Evolutionary conservation across 2,329 filamentous ascomycete species (phyloP), one percentile per base, ranked within the genome.

Genomic region (Talaromyces sp.): DNA sequence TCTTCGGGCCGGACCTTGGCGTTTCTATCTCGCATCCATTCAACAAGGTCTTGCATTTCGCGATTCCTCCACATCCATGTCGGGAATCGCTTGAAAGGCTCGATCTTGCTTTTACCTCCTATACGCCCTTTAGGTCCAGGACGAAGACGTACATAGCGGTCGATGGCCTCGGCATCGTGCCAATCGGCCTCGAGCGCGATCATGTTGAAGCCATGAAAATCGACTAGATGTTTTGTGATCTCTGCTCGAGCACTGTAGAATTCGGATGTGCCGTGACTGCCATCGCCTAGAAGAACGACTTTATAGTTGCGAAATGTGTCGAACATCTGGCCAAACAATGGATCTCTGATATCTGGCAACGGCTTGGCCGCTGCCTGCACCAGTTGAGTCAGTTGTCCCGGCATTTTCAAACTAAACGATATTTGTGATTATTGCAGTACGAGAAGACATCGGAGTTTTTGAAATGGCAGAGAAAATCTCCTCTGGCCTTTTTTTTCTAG

Each of bases 11-110:
- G 66, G 1, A 71, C 61, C 2, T 60, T 60, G 3, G 67, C 64
- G 57, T 80, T 81, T 61, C 72, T 73, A 19, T 73, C 64, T 5
- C 79, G 73, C 67, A 82, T 70, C 80, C 80, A 83, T 63, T 81
- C 77, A 10, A 78, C 73, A 50, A 82, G 77, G 2, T 74, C 72
- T 57, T 80, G 77, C 62, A 81, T 75, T 62, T 82, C 80, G 13
- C 68, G 66, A 60, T 82, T 82, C 10, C 80, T 74, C 80, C 80
- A 82, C 80, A 82, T 82, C 80, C 80, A 82, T 3, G 75, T 78
- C 13, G 80, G 80, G 50, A 82, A 82, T 25, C 79, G 72, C 39
- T 77, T 70, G 63, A 82, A 82, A 5, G 75, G 70, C 37, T 74
- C 71, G 11, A 74, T 66, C 5, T 66, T 63, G 13, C 62, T 64